Base-by-base conservation (phyloP, 345 rosid genomes). In the Citrus inodora region DNA sequence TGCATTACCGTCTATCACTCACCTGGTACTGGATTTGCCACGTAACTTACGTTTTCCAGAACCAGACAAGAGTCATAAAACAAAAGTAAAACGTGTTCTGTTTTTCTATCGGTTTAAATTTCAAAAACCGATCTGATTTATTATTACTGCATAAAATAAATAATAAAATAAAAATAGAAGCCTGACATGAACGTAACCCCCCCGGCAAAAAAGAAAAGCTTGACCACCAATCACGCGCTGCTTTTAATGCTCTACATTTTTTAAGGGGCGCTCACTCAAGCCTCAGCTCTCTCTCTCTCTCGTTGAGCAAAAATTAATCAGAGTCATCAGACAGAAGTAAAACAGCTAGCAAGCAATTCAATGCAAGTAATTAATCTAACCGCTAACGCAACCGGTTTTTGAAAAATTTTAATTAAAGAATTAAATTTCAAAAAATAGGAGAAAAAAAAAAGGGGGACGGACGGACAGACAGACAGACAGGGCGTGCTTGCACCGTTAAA, bases 171-270 rank as follows among this genome's bases (percentile, higher is more conserved):
- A 24, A 65, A 69, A n/a, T 22, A 70, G 28, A 35, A 56, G 46
- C 62, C 33, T 38, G 33, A 72, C 81, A 74, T 63, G 77, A 53
- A 19, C 5, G 58, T 5, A 1, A 21, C 13, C 40, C 40, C 2
- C 9, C 74, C 65, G 67, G 79, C 81, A 46, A 19, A 46, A 1
- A 71, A 16, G 24, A 73, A 66, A 42, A 46, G 68, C 22, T 19
- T 37, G 17, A 51, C 80, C 87, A 42, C 82, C 77, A 84, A 86
- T 88, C 86, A 84, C 86, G 87, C 87, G 56, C 79, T 65, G 38
- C 76, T 64, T 84, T 83, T 75, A 67, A 69, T 77, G 82, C 72
- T 25, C 30, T 6, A 42, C 51, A 11, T 11, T 42, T 42, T 16
- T 51, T 7, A 5, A 5, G 48, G 11, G 4, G 0, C 10, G 13